phyloP scores from a whole-genome alignment of 1,139 yeast species.

The Blastobotrys ciferrii region DNA sequence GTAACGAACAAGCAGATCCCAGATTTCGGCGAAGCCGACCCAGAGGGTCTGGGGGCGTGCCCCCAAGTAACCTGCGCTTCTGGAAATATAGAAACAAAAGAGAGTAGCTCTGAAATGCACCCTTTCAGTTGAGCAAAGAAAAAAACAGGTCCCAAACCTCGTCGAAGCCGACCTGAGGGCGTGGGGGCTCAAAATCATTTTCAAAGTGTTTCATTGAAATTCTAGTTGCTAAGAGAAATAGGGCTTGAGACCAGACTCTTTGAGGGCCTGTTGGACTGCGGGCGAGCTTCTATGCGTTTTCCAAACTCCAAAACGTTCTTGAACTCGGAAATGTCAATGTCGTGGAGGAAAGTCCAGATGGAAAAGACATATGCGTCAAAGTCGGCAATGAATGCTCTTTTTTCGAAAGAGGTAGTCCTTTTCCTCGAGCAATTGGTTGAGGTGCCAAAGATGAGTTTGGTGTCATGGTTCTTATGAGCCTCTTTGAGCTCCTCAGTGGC shows the following conservation, averaged over 20 bases:
- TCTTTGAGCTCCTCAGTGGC: neutral
- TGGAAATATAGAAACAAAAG: no score
- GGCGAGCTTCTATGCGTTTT: neutral
- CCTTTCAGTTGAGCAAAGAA: no score
- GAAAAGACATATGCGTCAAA: slow-evolving; percentile 5
- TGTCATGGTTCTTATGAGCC: neutral
- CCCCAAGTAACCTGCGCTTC: no score
- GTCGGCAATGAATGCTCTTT: slow-evolving; percentile 6
- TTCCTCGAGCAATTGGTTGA: neutral
- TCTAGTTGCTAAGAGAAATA: neutral
- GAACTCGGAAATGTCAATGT: neutral
- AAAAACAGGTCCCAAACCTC: no score
- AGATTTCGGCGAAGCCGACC: no score
- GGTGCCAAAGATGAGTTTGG: neutral
- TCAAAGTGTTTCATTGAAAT: no score
- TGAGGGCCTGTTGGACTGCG: neutral
- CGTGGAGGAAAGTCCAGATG: neutral
- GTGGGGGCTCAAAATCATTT: no score
- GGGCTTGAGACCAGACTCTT: neutral
- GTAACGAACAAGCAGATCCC: no score
- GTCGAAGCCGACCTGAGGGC: no score
- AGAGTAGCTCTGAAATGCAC: no score
- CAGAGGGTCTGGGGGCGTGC: no score
- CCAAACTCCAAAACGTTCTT: neutral
- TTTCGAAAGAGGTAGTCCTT: slow-evolving; percentile 2